Base-by-base conservation (phyloP, 148 eudicot species). In the Dianthus caryophyllus region DNA sequence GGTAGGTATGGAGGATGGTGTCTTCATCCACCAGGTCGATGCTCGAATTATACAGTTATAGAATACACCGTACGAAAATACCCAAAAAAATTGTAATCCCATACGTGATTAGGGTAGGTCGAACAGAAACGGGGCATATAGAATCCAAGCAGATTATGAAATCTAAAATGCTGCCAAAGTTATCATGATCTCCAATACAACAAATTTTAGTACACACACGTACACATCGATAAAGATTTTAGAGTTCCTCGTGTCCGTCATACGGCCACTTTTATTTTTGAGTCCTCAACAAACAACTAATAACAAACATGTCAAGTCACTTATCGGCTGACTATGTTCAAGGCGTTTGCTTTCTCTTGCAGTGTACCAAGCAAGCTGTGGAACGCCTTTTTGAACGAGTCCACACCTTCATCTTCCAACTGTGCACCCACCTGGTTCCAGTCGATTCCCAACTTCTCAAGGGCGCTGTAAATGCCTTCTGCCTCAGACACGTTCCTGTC, bases 391-490 rank as follows among this genome's bases (percentile, higher is more conserved):
- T 93, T 86, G 87, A 93, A 93, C 17, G 98, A 83, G 6, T 85
- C 96, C 46, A 93, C 98, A 64, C 98, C 98, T 76, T 93, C 98
- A 0, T 56, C 63, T 72, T 93, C 98, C 31, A 93, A 88, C 81
- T 89, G 96, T 69, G 81, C 38, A 12, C 98, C 98, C 27, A 93
- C 98, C n/a, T 64, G 79, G 69, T 75, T 75, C 98, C 96, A 93
- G 64, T 82, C 89, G 15, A 93, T 89, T 25, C 98, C 98, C 75
- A 93, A 66, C 75, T 93, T 93, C 82, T 93, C 98, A 0, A 93
- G 87, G 38, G 98, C 91, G 62, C 84, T 85, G 39, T 93, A 93
- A n/a, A 93, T 80, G 41, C 98, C 98, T 76, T 93, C 84, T 43
- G 96, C 98, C 76, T 89, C 91, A 8, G 95, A 85, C 31, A 93